Evolutionary conservation across 768 basidiomycete genomes (phyloP).

Genomic region (Tubosaeta brunneosetosa): DNA sequence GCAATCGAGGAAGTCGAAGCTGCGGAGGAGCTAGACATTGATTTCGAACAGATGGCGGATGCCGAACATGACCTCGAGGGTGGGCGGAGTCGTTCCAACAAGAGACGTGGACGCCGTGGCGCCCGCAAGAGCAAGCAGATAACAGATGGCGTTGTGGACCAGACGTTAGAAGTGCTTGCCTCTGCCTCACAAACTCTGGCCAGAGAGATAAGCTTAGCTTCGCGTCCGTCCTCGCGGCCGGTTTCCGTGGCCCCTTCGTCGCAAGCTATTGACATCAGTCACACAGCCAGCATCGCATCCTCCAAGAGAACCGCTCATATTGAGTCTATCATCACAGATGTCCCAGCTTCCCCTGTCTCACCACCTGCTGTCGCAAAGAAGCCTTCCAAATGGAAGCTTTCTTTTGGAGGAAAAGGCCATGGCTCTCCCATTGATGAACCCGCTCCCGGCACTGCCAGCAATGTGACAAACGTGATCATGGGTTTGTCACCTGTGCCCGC

Average conservation of each 20-base stretch:
- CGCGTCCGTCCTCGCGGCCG: constrained; percentile 42
- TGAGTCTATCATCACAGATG: constrained; percentile 16
- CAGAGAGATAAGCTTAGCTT: constrained; percentile 73
- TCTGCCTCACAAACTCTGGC: constrained; percentile 78
- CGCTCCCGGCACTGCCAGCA: constrained; percentile 64
- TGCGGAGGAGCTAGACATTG: constrained; percentile 30
- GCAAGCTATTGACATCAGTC: constrained; percentile 21
- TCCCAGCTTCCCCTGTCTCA: constrained; percentile 18
- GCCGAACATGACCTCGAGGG: constrained; percentile 32
- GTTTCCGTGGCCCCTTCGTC: constrained; percentile 12
- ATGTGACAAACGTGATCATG: constrained; percentile 74
- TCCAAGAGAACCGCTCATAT: constrained; percentile 39
- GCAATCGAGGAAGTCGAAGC: constrained; percentile 36
- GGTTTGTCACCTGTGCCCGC: constrained; percentile 32
- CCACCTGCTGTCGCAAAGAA: constrained; percentile 55
- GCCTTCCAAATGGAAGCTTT: constrained; percentile 54
- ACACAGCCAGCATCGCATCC: constrained; percentile 19
- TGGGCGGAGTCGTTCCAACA: constrained; percentile 52
- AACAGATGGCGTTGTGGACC: constrained; percentile 35
- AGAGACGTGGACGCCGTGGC: constrained; percentile 80
- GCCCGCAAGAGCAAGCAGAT: constrained; percentile 67
- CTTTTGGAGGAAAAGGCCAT: constrained; percentile 62
- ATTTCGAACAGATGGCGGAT: constrained; percentile 13
- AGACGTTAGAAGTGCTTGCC: constrained; percentile 66
- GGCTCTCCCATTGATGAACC: constrained; percentile 34